Conservation (phyloP, 768 basidiomycete species). For the Lactarius quietus region DNA sequence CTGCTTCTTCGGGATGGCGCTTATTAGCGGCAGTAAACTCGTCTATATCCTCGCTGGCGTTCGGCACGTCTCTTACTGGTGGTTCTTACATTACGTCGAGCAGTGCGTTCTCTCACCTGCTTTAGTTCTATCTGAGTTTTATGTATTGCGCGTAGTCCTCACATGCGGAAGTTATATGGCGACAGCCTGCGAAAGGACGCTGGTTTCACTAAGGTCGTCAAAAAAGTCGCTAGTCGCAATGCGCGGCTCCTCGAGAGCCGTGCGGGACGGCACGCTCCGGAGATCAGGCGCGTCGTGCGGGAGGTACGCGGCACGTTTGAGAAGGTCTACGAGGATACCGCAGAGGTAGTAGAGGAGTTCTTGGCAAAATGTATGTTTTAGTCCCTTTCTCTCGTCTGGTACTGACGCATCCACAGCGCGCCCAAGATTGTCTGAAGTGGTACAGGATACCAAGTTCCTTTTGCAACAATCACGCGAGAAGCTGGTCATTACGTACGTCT, state of each 20-base stretch:
- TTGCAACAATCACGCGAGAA: slow-evolving; percentile 88
- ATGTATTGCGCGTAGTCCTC: slow-evolving; percentile 58
- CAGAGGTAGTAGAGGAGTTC: slow-evolving; percentile 91
- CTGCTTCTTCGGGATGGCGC: slow-evolving; percentile 91
- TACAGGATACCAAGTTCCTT: slow-evolving; percentile 89
- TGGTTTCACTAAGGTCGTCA: slow-evolving; percentile 97
- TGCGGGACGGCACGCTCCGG: slow-evolving; percentile 78
- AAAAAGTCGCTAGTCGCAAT: slow-evolving; percentile 83
- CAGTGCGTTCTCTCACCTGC: slow-evolving; percentile 52
- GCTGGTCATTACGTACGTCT: slow-evolving; percentile 83
- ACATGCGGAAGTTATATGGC: slow-evolving; percentile 96
- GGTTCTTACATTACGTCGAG: slow-evolving; percentile 92
- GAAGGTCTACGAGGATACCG: slow-evolving; percentile 92
- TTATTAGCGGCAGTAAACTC: slow-evolving; percentile 92
- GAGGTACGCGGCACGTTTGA: slow-evolving; percentile 95
- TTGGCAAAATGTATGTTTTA: slow-evolving; percentile 75
- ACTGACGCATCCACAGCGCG: slow-evolving; percentile 50
- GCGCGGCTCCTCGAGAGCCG: slow-evolving; percentile 69
- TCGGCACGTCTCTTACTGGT: slow-evolving; percentile 87
- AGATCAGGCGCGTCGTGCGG: slow-evolving; percentile 76
- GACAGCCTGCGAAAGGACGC: slow-evolving; percentile 92
- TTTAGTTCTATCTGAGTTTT: not conserved
- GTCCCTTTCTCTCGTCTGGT: not conserved
- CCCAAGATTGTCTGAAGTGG: slow-evolving; percentile 82
- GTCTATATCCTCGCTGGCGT: slow-evolving; percentile 82